Percentiles rank a stretch among this genome's conserved stretches.
Evolutionary conservation across 2,329 filamentous ascomycete species (phyloP).

Genomic region (Phoma sp.): DNA sequence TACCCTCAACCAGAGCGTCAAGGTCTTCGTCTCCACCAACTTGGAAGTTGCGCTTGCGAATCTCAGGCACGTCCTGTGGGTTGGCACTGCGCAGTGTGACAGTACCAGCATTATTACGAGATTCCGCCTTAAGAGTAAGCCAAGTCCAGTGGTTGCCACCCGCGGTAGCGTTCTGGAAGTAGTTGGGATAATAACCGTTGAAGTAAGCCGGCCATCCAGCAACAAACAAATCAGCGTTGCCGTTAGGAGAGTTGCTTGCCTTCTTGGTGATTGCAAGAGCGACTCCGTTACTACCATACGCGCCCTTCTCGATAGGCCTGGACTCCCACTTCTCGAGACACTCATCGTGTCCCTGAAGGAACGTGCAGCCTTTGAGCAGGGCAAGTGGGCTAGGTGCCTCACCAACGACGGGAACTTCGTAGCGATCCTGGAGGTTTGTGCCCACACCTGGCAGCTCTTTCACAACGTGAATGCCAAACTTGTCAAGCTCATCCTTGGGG

Average conservation of each 20-base stretch:
- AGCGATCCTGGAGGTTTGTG: slow-evolving; percentile 67
- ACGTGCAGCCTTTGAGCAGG: slow-evolving; percentile 49
- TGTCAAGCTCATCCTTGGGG: slow-evolving; percentile 57
- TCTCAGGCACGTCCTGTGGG: slow-evolving; percentile 67
- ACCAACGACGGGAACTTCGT: slow-evolving; percentile 55
- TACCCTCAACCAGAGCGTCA: slow-evolving; percentile 61
- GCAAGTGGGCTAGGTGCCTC: slow-evolving; percentile 45
- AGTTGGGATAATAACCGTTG: slow-evolving; percentile 61
- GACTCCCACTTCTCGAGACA: slow-evolving; percentile 54
- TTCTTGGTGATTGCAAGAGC: slow-evolving; percentile 55
- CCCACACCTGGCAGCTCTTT: slow-evolving; percentile 66
- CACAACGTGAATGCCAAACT: slow-evolving; percentile 58
- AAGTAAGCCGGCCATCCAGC: slow-evolving; percentile 61
- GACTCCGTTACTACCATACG: slow-evolving; percentile 60
- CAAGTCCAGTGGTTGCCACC: slow-evolving; percentile 56
- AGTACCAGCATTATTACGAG: slow-evolving; percentile 65
- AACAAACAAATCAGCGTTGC: slow-evolving; percentile 60
- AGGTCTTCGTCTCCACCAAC: slow-evolving; percentile 63
- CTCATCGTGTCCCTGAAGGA: slow-evolving; percentile 47
- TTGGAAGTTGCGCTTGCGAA: slow-evolving; percentile 53
- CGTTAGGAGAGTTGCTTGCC: slow-evolving; percentile 45
- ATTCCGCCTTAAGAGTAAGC: slow-evolving; percentile 65
- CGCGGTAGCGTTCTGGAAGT: slow-evolving; percentile 53
- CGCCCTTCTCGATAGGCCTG: slow-evolving; percentile 46
- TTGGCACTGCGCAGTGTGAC: slow-evolving; percentile 67